Evolutionary conservation across 1,139 yeast genomes (phyloP).

Genomic region (Pneumocystis oryctolagi): DNA sequence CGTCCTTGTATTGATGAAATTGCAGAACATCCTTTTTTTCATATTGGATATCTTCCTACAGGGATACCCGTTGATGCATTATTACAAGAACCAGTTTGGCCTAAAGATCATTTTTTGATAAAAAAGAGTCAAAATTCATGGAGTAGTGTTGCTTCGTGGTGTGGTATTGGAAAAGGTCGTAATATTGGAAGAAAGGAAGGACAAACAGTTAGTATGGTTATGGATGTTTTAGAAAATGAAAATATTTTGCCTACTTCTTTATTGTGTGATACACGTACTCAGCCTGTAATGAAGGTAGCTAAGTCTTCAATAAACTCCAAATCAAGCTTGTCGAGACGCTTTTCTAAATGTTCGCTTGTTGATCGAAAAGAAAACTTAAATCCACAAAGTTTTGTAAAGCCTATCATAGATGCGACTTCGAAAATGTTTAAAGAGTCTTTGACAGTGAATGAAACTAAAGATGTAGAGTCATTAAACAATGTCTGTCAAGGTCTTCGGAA

Average conservation of each 20-base stretch:
- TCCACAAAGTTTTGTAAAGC: slow-evolving; percentile 5
- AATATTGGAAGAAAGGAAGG: slow-evolving; percentile 9
- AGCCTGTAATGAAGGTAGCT: not conserved
- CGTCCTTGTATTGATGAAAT: slow-evolving; percentile 75
- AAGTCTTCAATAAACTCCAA: not conserved
- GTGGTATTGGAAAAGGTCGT: slow-evolving; percentile 13
- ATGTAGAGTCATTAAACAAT: not conserved
- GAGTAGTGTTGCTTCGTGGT: slow-evolving; percentile 7
- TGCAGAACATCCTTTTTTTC: slow-evolving; percentile 69
- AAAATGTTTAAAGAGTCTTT: not conserved
- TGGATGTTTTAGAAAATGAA: slow-evolving; percentile 9
- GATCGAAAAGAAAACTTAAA: slow-evolving; percentile 4
- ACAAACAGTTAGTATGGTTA: slow-evolving; percentile 6
- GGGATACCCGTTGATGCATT: slow-evolving; percentile 49
- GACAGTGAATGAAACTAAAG: not conserved
- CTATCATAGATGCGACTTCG: not conserved
- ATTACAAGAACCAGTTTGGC: slow-evolving; percentile 38
- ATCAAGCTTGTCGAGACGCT: not conserved
- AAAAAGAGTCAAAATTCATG: slow-evolving; percentile 6
- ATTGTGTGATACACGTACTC: not conserved
- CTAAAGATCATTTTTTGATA: slow-evolving; percentile 6
- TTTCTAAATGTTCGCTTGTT: not conserved
- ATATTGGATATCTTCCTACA: slow-evolving; percentile 63
- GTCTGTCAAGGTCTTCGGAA: not conserved
- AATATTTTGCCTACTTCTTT: slow-evolving; percentile 10